Percentiles rank a stretch among this genome's conserved stretches.
Conservation (phyloP, 371 early-diverging fungal genomes). For the Zychaea mexicana region DNA sequence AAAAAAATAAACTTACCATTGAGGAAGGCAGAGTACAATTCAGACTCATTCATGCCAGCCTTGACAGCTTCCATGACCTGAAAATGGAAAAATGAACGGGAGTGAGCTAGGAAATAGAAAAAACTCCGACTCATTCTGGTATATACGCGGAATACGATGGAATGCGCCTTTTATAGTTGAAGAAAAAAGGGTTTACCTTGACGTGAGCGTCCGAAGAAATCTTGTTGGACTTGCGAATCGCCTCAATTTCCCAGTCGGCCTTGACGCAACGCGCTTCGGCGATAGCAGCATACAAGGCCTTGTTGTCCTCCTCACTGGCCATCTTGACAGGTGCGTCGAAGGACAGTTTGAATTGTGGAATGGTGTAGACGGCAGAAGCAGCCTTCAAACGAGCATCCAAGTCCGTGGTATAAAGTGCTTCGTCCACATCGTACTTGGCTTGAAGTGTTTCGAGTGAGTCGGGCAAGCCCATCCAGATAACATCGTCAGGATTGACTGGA, state of each 20-base stretch:
- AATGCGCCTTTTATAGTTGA: no score
- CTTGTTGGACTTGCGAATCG: slow-evolving; percentile 76
- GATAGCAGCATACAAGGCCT: slow-evolving; percentile 59
- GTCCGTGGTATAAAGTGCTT: slow-evolving; percentile 53
- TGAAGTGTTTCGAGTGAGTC: slow-evolving; percentile 52
- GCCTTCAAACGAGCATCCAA: slow-evolving; percentile 24
- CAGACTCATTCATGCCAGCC: slow-evolving; percentile 67
- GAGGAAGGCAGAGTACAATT: slow-evolving; percentile 77
- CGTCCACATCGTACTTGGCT: slow-evolving; percentile 64
- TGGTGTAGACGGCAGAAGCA: slow-evolving; percentile 39
- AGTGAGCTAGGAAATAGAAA: not conserved
- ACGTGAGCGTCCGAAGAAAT: slow-evolving; percentile 83
- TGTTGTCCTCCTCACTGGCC: slow-evolving; percentile 28
- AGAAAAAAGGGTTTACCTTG: slow-evolving; percentile 25
- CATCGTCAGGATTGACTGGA: slow-evolving; percentile 69
- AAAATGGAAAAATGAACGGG: not conserved
- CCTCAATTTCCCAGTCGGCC: slow-evolving; percentile 72
- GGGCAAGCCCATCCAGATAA: slow-evolving; percentile 86
- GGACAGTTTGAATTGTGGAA: slow-evolving; percentile 27
- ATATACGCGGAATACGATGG: not conserved
- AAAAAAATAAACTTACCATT: slow-evolving; percentile 38
- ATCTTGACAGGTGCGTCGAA: slow-evolving; percentile 15
- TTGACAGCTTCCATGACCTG: slow-evolving; percentile 70
- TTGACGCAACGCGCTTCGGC: slow-evolving; percentile 82
- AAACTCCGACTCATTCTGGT: no score